Base-by-base conservation (phyloP, 768 basidiomycete species). In the Macrolepiota albuminosa region DNA sequence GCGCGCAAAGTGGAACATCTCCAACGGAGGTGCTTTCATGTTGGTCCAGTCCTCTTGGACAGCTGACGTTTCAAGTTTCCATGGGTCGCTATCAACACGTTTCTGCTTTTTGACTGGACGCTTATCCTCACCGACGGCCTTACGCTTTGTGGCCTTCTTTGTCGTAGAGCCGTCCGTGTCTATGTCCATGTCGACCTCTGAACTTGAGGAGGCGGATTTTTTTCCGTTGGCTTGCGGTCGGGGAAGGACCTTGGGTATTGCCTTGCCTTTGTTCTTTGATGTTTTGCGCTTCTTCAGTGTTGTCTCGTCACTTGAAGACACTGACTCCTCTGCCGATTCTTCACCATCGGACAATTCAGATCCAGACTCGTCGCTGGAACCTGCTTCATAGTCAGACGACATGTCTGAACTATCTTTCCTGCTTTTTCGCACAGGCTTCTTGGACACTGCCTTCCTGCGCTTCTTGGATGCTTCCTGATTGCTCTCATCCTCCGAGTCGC, bases 1-100 rank as follows among this genome's bases (percentile, higher is more conserved):
- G 6, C 95, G 88, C 4, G 91, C 78, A 70, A 91, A 97, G 68
- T 94, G 84, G 84, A 98, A 97, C 80, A 94, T 88, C 72, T 96
- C 93, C 55, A 97, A 75, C 18, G 93, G 90, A 1, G 95, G 93
- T 1, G 86, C 83, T 54, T 84, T 81, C 86, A 95, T 89, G 66
- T 85, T 74, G 7, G 77, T 87, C 87, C 87, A 96, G 64, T 96
- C 86, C 55, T 77, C 78, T 67, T 81, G 78, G 13, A 93, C 92
- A 0, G 76, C 72, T 29, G 76, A 72, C 1, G 81, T 81, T 39
- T 80, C 79, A 1, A 95, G 83, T 58, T 86, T 87, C 91, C 94
- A 92, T 7, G 89, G 87, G 68, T 94, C 89, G 48, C 74, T 84
- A 61, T 87, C 84, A 43, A 80, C 77, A 34, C 83, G 83, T 73